These are phyloP conservation scores for Phytophthora citricola DNA, from an alignment of 352 stramenopile genomes.

Conservation along the genomic window DNA sequence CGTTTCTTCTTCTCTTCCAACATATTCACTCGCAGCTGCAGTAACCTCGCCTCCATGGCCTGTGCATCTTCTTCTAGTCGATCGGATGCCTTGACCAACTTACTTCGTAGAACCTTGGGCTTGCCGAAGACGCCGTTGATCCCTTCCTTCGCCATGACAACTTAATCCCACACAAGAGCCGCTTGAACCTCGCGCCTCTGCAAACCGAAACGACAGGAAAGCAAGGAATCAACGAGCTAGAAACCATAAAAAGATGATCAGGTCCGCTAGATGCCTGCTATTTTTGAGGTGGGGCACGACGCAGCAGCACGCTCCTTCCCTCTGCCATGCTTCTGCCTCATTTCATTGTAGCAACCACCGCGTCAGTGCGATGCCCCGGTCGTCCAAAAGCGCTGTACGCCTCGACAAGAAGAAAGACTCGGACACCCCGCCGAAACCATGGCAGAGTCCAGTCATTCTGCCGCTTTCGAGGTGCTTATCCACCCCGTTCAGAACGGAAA, in stretches of 20 bases:
- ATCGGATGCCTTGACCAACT: slow-evolving; percentile 46
- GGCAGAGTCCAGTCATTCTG: slow-evolving; percentile 39
- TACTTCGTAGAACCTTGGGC: slow-evolving; percentile 20
- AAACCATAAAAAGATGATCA: slow-evolving; percentile 24
- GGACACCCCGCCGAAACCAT: slow-evolving; percentile 28
- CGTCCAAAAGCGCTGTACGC: slow-evolving; percentile 7
- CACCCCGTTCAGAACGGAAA: slow-evolving; percentile 47
- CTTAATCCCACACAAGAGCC: slow-evolving; percentile 10
- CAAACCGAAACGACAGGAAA: slow-evolving; percentile 30
- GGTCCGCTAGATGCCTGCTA: slow-evolving; percentile 14
- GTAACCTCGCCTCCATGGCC: slow-evolving; percentile 72
- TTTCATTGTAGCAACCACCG: slow-evolving; percentile 33
- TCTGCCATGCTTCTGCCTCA: slow-evolving; percentile 4
- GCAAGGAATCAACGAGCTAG: slow-evolving; percentile 1
- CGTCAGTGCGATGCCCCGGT: slow-evolving; percentile 24
- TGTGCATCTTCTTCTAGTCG: slow-evolving; percentile 78
- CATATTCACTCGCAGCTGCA: slow-evolving; percentile 64
- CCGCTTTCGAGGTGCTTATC: slow-evolving; percentile 66
- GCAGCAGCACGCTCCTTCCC: not conserved
- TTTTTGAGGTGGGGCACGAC: slow-evolving; percentile 21
- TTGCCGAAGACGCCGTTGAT: slow-evolving; percentile 38
- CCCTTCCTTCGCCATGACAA: slow-evolving; percentile 38
- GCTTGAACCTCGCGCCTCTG: slow-evolving; percentile 25
- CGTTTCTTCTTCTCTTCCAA: slow-evolving; percentile 71
- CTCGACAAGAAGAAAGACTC: slow-evolving; percentile 24